phyloP scores from a whole-genome alignment of 148 eudicot genomes.

The Vaccinium macrocarpon region DNA sequence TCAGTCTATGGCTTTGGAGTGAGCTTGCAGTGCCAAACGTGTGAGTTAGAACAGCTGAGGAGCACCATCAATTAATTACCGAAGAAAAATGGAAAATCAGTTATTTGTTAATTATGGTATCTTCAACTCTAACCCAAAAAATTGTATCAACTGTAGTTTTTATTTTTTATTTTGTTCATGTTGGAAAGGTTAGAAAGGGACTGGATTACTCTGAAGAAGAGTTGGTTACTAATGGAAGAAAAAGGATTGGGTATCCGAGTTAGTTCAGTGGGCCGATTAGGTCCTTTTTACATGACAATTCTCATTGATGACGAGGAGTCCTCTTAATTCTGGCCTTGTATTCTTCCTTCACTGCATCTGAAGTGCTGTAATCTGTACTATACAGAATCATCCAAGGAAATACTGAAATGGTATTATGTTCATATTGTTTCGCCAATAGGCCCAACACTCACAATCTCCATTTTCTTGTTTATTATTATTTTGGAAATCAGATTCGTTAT shows the following conservation, averaged over 20 bases:
- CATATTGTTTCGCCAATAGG: background rate
- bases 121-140: too few relatives aligned
- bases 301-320: background rate
- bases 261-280: background rate
- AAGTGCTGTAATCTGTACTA: background rate
- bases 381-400: background rate
- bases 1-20: background rate
- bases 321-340: background rate
- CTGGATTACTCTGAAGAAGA: background rate
- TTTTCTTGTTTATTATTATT: background rate
- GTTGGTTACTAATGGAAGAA: background rate
- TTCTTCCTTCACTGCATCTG: background rate
- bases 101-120: background rate
- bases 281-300: background rate
- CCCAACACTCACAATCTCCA: background rate
- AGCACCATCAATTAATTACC: conserved; percentile 9
- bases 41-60: background rate
- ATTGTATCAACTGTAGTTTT: background rate
- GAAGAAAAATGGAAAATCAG: background rate
- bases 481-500: background rate
- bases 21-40: background rate
- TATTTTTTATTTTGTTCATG: background rate
- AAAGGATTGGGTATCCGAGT: background rate
- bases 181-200: background rate
- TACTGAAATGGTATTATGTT: background rate